phyloP scores from a whole-genome alignment of 768 basidiomycete genomes.

The Lenzites betulinus region DNA sequence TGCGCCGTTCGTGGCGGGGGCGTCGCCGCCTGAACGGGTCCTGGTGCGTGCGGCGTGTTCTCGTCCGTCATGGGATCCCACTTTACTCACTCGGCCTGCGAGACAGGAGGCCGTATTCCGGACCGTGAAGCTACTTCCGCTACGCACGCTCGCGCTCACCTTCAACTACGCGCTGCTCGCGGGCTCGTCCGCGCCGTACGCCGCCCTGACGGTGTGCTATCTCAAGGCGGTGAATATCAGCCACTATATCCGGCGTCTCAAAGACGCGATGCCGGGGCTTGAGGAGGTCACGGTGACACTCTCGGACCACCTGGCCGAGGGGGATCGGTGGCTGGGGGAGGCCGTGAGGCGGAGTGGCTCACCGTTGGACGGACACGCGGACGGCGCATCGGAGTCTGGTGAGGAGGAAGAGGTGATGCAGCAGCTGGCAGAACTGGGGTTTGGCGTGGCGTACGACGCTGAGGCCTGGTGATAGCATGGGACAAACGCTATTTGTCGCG shows the following conservation, averaged over 20 bases:
- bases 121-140: neutral
- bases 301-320: neutral
- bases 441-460: neutral
- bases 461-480: neutral
- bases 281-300: neutral
- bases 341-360: neutral
- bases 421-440: constrained; percentile 1
- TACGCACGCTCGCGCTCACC: constrained; percentile 6
- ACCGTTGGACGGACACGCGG: neutral
- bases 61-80: no score
- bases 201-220: neutral
- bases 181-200: neutral
- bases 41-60: neutral
- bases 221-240: neutral
- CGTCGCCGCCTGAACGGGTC: neutral
- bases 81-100: neutral
- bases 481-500: no score
- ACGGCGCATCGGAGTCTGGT: neutral
- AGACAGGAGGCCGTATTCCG: neutral
- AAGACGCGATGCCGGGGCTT: neutral
- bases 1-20: neutral
- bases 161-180: constrained; percentile 2
- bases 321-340: neutral
- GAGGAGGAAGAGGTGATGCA: neutral
- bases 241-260: neutral